Percentiles rank a stretch among this genome's conserved stretches.
Conservation (phyloP, 2,329 filamentous ascomycete genomes). For the Tolypocladium cylindrosporum region DNA sequence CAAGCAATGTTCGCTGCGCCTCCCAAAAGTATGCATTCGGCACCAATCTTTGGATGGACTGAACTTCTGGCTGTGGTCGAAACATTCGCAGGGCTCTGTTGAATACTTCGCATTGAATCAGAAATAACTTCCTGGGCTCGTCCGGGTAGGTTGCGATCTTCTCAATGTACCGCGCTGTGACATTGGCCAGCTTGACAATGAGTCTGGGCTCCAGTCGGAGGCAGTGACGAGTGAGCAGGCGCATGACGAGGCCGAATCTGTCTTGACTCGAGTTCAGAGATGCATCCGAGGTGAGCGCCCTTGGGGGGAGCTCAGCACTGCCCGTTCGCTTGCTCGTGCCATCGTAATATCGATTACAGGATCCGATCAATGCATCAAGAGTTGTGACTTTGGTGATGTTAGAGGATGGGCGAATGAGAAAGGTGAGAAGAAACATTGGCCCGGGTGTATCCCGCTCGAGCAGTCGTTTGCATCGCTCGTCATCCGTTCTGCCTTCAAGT, state of each 20-base stretch:
- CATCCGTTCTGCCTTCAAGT: slow-evolving; percentile 17
- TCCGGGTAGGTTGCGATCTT: slow-evolving; percentile 6
- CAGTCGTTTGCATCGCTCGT: slow-evolving; percentile 21
- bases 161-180: slow-evolving; percentile 16
- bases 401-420: slow-evolving; percentile 17
- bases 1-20: slow-evolving; percentile 43
- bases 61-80: slow-evolving; percentile 13
- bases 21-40: slow-evolving; percentile 37
- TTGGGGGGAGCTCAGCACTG: background rate
- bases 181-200: slow-evolving; percentile 18
- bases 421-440: slow-evolving; percentile 20
- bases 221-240: slow-evolving; percentile 18
- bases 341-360: slow-evolving; percentile 10
- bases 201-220: slow-evolving; percentile 22
- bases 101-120: slow-evolving; percentile 19
- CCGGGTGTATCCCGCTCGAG: slow-evolving; percentile 12
- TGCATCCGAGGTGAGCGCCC: background rate
- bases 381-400: slow-evolving; percentile 12
- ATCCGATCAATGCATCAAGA: slow-evolving; percentile 15
- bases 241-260: slow-evolving; percentile 14
- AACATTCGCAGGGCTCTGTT: slow-evolving; percentile 18
- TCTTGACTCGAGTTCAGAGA: slow-evolving; percentile 9
- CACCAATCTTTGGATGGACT: slow-evolving; percentile 11
- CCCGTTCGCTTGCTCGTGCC: background rate
- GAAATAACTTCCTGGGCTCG: slow-evolving; percentile 11